These are phyloP conservation scores for Euphorbia corollata DNA, from an alignment of 441 rosid species.

Conservation along the genomic window DNA sequence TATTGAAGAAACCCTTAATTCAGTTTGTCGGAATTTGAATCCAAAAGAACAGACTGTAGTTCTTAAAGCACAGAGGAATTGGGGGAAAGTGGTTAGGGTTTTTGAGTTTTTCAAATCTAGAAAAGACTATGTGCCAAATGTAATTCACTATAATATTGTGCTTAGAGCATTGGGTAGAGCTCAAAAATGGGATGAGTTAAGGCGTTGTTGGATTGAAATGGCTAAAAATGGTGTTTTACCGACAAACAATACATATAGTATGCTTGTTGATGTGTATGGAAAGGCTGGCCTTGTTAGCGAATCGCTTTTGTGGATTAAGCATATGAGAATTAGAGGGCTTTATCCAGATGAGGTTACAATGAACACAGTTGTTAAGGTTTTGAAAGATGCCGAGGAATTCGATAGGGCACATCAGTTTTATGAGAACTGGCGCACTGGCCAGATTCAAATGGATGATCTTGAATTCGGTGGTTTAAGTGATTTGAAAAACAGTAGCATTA, in stretches of 20 bases:
- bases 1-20: slow-evolving; percentile 47
- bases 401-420: slow-evolving; percentile 75
- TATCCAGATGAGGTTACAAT: slow-evolving; percentile 79
- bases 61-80: slow-evolving; percentile 62
- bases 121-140: slow-evolving; percentile 57
- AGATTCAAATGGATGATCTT: slow-evolving; percentile 57
- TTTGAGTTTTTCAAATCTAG: slow-evolving; percentile 62
- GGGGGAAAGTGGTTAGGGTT: slow-evolving; percentile 51
- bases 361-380: slow-evolving; percentile 65
- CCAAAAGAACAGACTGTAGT: slow-evolving; percentile 78
- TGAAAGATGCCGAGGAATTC: slow-evolving; percentile 54
- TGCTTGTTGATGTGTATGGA: slow-evolving; percentile 88
- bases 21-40: slow-evolving; percentile 42
- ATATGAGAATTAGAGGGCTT: slow-evolving; percentile 61
- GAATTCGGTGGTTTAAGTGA: slow-evolving; percentile 46
- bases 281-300: slow-evolving; percentile 77
- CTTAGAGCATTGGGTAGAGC: slow-evolving; percentile 75
- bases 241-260: slow-evolving; percentile 60
- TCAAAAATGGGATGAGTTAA: slow-evolving; percentile 72
- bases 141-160: slow-evolving; percentile 76
- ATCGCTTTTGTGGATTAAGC: slow-evolving; percentile 82
- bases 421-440: slow-evolving; percentile 64
- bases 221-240: slow-evolving; percentile 52
- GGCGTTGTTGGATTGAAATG: slow-evolving; percentile 84
- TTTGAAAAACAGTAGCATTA: slow-evolving; percentile 42